These are phyloP conservation scores for Elsinoe perseae DNA, from an alignment of 2,329 filamentous ascomycete genomes.

Conservation along the genomic window DNA sequence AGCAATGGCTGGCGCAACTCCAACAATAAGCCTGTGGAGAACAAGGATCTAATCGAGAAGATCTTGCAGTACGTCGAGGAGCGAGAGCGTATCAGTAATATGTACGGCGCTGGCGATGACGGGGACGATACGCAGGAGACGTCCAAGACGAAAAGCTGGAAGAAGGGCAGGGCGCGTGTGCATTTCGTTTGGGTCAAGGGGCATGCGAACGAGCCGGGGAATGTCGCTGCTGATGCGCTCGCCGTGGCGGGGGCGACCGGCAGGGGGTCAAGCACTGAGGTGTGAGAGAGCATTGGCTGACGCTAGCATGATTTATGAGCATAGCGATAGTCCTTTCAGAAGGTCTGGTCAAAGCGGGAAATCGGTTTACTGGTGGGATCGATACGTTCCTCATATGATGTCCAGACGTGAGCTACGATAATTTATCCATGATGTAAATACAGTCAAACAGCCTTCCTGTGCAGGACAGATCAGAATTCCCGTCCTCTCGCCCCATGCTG, in stretches of 20 bases:
- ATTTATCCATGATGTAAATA: neutral
- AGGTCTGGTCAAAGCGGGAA: neutral
- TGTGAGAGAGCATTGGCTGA: neutral
- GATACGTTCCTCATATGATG: neutral
- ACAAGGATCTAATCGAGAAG: slow-evolving; percentile 71
- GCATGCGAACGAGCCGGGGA: slow-evolving; percentile 65
- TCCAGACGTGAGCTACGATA: neutral
- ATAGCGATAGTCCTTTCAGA: neutral
- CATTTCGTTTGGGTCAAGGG: slow-evolving; percentile 86
- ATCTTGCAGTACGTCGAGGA: slow-evolving; percentile 65
- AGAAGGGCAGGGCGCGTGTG: slow-evolving; percentile 27
- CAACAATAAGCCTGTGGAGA: slow-evolving; percentile 65
- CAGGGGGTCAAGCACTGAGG: neutral
- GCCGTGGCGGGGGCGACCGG: slow-evolving; percentile 59
- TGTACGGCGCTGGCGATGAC: slow-evolving; percentile 39
- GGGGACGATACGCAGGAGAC: slow-evolving; percentile 18
- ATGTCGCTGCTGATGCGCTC: slow-evolving; percentile 69
- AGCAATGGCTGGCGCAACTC: slow-evolving; percentile 70
- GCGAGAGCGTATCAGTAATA: slow-evolving; percentile 45
- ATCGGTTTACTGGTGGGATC: neutral
- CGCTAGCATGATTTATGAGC: neutral
- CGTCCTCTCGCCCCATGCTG: neutral
- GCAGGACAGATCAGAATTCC: neutral
- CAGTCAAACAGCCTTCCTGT: too few relatives aligned
- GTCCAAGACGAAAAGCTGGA: slow-evolving; percentile 25